A percentile compares a stretch with the other conserved stretches of the same genome.
These are phyloP conservation scores for Candida arabinofermentans DNA, from an alignment of 805 yeast species.

Conservation along the genomic window DNA sequence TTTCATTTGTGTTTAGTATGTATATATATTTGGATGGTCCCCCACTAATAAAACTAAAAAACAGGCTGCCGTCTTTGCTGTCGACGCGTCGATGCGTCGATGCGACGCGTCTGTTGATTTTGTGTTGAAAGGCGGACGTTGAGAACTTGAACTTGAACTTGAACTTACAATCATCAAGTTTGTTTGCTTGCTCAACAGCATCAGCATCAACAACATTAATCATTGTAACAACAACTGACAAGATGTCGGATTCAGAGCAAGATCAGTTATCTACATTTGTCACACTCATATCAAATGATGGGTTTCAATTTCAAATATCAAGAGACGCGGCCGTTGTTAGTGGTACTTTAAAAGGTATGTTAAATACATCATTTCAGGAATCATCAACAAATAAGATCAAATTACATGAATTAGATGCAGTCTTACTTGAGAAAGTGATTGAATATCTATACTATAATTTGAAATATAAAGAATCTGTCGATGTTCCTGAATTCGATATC, in stretches of 20 bases:
- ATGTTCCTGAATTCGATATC: slow-evolving; percentile 80
- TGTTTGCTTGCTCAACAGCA: background rate
- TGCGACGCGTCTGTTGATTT: too few relatives aligned
- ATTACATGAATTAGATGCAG: slow-evolving; percentile 63
- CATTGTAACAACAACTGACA: background rate
- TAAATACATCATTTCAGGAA: slow-evolving; percentile 54
- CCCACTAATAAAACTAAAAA: too few relatives aligned
- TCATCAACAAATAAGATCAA: slow-evolving; percentile 51
- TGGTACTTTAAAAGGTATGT: slow-evolving; percentile 58
- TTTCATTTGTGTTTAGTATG: too few relatives aligned
- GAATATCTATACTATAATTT: slow-evolving; percentile 78
- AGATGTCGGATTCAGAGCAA: slow-evolving; percentile 21
- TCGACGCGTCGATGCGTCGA: too few relatives aligned
- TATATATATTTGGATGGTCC: too few relatives aligned
- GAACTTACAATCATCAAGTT: background rate
- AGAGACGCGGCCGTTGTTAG: slow-evolving; percentile 76
- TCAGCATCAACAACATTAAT: background rate
- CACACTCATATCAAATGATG: slow-evolving; percentile 71
- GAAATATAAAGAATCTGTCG: slow-evolving; percentile 60
- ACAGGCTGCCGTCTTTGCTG: too few relatives aligned
- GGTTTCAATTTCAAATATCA: slow-evolving; percentile 54
- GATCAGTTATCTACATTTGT: slow-evolving; percentile 37
- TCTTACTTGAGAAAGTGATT: slow-evolving; percentile 70
- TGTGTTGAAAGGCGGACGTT: background rate
- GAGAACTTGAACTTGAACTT: background rate